Evolutionary conservation across 306 rosid species (phyloP).

Genomic region (Quercus glauca): DNA sequence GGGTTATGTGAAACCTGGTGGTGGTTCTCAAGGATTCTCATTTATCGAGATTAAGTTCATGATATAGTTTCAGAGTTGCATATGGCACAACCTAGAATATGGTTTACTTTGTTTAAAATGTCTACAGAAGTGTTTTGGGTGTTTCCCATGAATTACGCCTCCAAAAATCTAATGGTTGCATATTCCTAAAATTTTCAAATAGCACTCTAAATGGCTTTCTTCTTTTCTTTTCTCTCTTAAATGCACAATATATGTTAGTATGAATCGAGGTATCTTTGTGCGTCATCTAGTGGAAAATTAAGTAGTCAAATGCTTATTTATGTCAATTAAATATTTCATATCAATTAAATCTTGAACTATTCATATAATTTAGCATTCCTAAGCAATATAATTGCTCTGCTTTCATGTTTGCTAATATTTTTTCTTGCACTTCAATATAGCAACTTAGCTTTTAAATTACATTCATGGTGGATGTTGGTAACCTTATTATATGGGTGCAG

Average conservation of each 20-base stretch:
- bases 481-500: conserved; percentile 42
- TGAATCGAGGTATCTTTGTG: neutral
- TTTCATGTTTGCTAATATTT: conserved; percentile 7
- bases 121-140: neutral
- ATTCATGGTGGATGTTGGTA: conserved; percentile 21
- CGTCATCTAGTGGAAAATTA: neutral
- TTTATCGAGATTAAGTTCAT: neutral
- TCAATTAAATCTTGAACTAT: neutral
- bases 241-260: neutral
- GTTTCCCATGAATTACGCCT: neutral
- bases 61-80: neutral
- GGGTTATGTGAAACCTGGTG: neutral
- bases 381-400: conserved; percentile 2
- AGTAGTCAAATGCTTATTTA: neutral
- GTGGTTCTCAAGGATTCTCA: neutral
- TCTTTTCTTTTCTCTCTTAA: neutral
- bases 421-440: neutral
- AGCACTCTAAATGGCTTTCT: neutral
- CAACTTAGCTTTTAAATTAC: neutral
- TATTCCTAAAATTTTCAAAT: neutral
- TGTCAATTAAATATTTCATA: neutral
- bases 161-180: neutral
- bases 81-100: neutral
- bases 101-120: neutral
- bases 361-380: neutral